Base-by-base conservation (phyloP, 169 alveolate genomes). In the Eimeria tenella region DNA sequence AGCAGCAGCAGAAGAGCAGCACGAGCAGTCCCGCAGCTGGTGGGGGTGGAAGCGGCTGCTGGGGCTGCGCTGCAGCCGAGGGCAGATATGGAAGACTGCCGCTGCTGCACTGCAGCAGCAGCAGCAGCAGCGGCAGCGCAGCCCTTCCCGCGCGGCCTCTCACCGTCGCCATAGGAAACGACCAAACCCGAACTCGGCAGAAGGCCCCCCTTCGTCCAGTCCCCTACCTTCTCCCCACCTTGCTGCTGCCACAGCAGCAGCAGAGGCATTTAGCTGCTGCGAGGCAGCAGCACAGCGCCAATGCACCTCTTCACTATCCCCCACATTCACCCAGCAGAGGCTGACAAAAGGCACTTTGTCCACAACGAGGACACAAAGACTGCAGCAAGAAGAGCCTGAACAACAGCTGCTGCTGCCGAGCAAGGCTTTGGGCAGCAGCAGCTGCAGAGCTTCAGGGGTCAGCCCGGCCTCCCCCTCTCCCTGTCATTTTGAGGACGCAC, bases 51-150 rank as follows among this genome's bases (percentile, higher is more conserved):
- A 17, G 21, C 17, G 52, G 52, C 17, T 79, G 5, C n/a, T 56
- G n/a, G 88, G 71, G 71, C 5, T 79, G 53, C 31, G 50, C 7
- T 52, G 88, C 68, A 52, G 21, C 31, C 70, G 88, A n/a, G 88
- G 71, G 5, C 42, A 79, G 53, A 79, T 79, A 25, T 79, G 88
- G 88, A 56, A 79, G 88, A 5, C 55, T 55, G 88, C 88, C 50
- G 88, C 88, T 17, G 68, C 73, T n/a, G 53, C 50, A 21, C 71
- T 79, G 73, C 88, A 56, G 50, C 73, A 53, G 19, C 71, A 53
- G 50, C 52, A 17, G 49, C 52, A 68, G 50, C 71, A 19, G 55
- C 58, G 52, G 88, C 63, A 31, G 8, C 21, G 0, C 11, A 50
- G 56, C 9, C 49, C 63, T 9, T 70, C 3, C n/a, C 53, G 65